Percentiles rank a stretch among this genome's conserved stretches.
Evolutionary conservation across 768 basidiomycete species (phyloP).

Genomic region (Mrakia blollopis): DNA sequence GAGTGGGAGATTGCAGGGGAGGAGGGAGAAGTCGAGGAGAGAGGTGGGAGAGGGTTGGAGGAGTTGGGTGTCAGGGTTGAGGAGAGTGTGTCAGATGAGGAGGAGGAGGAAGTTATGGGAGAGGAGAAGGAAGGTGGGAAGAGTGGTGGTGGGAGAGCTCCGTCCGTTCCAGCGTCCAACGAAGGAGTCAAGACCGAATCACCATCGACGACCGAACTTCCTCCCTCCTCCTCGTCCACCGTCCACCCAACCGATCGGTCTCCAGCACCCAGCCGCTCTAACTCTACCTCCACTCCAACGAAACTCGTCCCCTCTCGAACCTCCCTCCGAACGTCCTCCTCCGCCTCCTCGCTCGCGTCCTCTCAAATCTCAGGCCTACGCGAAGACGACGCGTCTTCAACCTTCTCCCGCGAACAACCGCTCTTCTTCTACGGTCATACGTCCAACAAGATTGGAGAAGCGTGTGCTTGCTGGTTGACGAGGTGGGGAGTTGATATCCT

Average conservation of each 20-base stretch:
- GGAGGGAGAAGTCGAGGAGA: constrained; percentile 28
- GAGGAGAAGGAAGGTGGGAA: constrained; percentile 4
- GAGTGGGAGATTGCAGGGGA: constrained; percentile 40
- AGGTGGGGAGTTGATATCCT: constrained; percentile 81
- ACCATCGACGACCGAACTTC: background rate
- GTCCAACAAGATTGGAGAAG: constrained; percentile 86
- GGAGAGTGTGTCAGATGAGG: background rate
- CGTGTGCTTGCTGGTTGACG: constrained; percentile 77
- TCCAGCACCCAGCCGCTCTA: background rate
- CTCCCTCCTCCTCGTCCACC: background rate
- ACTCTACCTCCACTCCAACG: background rate
- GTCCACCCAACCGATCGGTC: background rate
- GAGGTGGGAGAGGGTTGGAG: constrained; percentile 64
- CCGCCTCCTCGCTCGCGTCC: constrained; percentile 1
- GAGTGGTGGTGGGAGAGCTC: background rate
- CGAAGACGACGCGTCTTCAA: constrained; percentile 2
- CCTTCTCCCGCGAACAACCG: background rate
- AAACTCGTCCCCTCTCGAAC: background rate
- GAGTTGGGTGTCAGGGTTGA: constrained; percentile 45
- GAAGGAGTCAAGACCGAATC: constrained; percentile 15
- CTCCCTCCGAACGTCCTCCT: constrained; percentile 1
- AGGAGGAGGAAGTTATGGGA: background rate
- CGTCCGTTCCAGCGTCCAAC: no score
- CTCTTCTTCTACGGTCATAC: constrained; percentile 70
- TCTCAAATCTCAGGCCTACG: background rate